Evolutionary conservation across 306 rosid species (phyloP).

Genomic region (Glycyrrhiza uralensis): DNA sequence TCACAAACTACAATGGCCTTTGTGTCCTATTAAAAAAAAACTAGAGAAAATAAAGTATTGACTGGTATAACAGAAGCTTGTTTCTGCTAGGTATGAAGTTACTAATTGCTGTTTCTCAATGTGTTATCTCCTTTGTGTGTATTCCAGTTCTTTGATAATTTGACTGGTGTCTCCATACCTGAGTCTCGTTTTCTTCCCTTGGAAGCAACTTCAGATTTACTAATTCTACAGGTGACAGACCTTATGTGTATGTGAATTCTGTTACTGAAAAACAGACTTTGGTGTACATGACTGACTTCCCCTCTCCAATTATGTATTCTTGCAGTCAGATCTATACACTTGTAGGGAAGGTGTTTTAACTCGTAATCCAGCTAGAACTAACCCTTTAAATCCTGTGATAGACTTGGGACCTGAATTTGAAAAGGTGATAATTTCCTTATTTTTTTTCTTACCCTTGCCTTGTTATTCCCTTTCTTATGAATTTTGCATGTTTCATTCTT

Average conservation of each 20-base stretch:
- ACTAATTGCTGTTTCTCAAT: conserved; percentile 10
- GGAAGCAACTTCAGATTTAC: conserved; percentile 59
- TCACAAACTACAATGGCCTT: not conserved
- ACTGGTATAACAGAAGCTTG: not conserved
- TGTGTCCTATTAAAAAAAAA: not conserved
- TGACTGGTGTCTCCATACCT: conserved; percentile 55
- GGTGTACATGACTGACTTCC: not conserved
- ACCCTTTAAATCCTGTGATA: conserved; percentile 56
- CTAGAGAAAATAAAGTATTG: not conserved
- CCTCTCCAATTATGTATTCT: conserved; percentile 17
- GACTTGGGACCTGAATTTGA: conserved; percentile 74
- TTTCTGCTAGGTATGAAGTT: not conserved
- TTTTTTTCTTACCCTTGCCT: not conserved
- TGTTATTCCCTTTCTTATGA: not conserved
- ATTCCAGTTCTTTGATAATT: conserved; percentile 51
- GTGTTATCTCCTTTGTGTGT: conserved; percentile 8
- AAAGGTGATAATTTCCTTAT: conserved; percentile 44
- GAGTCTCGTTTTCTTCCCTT: conserved; percentile 53
- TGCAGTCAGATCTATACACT: conserved; percentile 72
- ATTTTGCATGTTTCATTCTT: conserved; percentile 28
- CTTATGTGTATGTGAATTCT: not conserved
- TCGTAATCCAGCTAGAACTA: conserved; percentile 60
- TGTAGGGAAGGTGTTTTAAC: conserved; percentile 48
- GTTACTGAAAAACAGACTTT: not conserved
- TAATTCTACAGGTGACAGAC: conserved; percentile 55